phyloP scores from a whole-genome alignment of 306 rosid genomes.

The Rubus idaeus region DNA sequence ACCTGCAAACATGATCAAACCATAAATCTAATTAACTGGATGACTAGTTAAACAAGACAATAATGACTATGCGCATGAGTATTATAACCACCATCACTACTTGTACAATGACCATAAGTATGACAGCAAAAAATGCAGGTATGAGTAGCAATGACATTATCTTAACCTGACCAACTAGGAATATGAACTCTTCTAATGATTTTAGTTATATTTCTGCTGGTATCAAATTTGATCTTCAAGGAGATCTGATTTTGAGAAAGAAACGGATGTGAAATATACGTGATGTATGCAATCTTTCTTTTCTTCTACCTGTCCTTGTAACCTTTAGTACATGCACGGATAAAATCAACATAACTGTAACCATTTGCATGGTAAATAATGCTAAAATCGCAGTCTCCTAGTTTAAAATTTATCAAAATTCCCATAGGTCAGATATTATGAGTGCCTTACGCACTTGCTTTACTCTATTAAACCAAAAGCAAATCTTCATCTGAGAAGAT shows the following conservation, averaged over 20 bases:
- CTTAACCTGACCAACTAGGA: neutral
- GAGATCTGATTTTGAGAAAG: neutral
- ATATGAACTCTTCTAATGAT: neutral
- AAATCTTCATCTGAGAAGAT: neutral
- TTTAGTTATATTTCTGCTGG: neutral
- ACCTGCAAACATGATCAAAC: slow-evolving; percentile 57
- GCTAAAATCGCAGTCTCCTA: neutral
- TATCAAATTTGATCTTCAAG: neutral
- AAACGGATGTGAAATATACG: neutral
- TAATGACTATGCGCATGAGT: neutral
- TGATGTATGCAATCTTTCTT: neutral
- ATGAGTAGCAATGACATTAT: neutral
- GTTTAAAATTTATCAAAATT: neutral
- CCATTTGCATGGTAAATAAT: neutral
- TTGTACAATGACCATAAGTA: neutral
- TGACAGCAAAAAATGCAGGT: neutral
- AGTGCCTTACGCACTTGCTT: neutral
- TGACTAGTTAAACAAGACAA: neutral
- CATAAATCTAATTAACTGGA: slow-evolving; percentile 19
- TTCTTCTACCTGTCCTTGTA: slow-evolving; percentile 4
- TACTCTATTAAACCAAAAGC: neutral
- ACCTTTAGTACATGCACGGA: neutral
- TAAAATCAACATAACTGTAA: neutral
- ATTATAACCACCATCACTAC: neutral
- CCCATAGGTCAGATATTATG: neutral